Percentiles rank a stretch among this genome's conserved stretches.
These are phyloP conservation scores for Ceratobasidium sp. DNA, from an alignment of 1,284 basidiomycete genomes.

Conservation along the genomic window DNA sequence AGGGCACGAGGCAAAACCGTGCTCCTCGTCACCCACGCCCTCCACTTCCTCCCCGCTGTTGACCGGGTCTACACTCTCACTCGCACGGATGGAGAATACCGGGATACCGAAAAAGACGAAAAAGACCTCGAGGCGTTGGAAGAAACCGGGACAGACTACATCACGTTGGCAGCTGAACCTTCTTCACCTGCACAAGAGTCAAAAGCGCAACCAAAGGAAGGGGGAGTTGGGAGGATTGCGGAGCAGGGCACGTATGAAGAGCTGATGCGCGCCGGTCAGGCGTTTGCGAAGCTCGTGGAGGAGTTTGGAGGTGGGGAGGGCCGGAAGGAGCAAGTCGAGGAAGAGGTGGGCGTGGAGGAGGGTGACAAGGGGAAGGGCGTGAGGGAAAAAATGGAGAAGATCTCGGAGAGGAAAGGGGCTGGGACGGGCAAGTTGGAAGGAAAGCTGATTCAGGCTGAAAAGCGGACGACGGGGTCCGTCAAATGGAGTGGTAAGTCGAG, in stretches of 20 bases:
- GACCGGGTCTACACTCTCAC: conserved; percentile 67
- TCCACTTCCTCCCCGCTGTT: conserved; percentile 83
- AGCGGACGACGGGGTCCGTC: conserved; percentile 74
- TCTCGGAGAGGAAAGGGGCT: background rate
- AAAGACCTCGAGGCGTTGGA: conserved; percentile 55
- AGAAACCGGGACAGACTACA: conserved; percentile 50
- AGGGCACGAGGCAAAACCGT: conserved; percentile 74
- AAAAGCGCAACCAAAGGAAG: background rate
- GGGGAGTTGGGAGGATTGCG: conserved; percentile 62
- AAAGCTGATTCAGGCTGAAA: conserved; percentile 72
- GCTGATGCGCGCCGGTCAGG: conserved; percentile 71
- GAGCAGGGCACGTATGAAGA: conserved; percentile 82
- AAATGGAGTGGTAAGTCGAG: conserved; percentile 63
- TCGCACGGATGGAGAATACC: conserved; percentile 55
- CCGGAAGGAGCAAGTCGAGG: conserved; percentile 32
- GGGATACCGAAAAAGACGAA: conserved; percentile 57
- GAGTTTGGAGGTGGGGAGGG: conserved; percentile 71
- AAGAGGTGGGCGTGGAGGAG: conserved; percentile 41
- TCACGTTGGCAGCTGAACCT: background rate
- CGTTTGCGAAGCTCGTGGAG: conserved; percentile 77
- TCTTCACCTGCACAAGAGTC: background rate
- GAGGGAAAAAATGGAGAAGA: conserved; percentile 31
- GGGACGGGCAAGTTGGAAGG: conserved; percentile 72
- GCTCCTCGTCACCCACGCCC: conserved; percentile 83
- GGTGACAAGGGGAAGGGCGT: conserved; percentile 31